Evolutionary conservation across 164 flowering plant genomes (phyloP), one percentile per base, ranked within the genome.

Genomic region (Hamamelis virginiana): DNA sequence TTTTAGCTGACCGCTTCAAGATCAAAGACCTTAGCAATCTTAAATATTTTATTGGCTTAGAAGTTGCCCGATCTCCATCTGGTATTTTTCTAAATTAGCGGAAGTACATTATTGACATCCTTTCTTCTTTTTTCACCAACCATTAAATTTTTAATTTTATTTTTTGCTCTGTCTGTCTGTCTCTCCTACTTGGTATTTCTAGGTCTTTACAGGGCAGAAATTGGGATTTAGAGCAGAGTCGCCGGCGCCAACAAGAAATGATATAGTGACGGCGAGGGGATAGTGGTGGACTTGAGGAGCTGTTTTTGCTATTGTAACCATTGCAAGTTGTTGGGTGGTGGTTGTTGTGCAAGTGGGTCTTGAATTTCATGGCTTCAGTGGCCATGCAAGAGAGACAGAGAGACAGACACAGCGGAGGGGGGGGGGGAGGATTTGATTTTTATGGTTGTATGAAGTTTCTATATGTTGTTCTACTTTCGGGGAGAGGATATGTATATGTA

Each of bases 251-350:
- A 21, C 75, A 73, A 19, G 74, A 64, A 41, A 56, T 14, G 45
- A 25, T 9, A 15, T 73, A 13, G 56, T 70, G 77, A 26, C 75
- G 79, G 44, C 68, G 84, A 1, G 88, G 88, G 0, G 89, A 83
- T 1, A 76, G 79, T 25, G 88, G 86, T 25, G 82, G 82, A 38
- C 84, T 82, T 0, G 85, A 71, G 4, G 87, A 76, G 45, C 78
- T 64, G 72, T 75, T 65, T 27, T 75, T 82, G 64, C 79, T 65
- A 62, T 56, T 56, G 66, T 51, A 18, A 8, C 80, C 79, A 68
- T 72, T 75, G 43, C 33, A 44, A 25, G 26, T 38, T 33, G 25
- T 48, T n/a, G 62, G 9, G 57, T n/a, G 44, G 53, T 68, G 70
- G 25, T 2, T n/a, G n/a, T n/a, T 33, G 41, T 33, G 41, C 41